Evolutionary conservation across 2,329 filamentous ascomycete species (phyloP).

Genomic region (Microcyclosporella mali): DNA sequence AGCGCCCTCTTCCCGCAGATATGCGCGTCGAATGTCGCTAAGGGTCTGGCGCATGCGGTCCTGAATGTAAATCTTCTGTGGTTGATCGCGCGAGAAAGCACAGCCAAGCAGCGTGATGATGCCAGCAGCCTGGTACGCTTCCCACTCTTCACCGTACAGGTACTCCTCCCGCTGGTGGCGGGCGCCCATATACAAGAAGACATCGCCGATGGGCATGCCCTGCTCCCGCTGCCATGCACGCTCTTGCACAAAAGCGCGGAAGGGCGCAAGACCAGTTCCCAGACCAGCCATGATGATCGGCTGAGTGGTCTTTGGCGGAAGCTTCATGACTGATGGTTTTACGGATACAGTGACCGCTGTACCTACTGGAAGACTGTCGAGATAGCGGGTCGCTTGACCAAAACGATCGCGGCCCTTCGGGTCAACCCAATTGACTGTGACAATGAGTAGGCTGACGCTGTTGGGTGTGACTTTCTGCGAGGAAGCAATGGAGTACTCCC

Average conservation of each 20-base stretch:
- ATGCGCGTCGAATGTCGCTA: conserved; percentile 73
- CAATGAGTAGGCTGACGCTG: conserved; percentile 90
- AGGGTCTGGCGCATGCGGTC: conserved; percentile 92
- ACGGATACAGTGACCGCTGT: conserved; percentile 82
- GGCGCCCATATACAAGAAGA: conserved; percentile 92
- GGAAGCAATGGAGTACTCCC: conserved; percentile 98
- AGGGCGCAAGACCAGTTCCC: conserved; percentile 96
- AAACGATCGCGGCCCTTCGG: conserved; percentile 79
- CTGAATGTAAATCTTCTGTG: conserved; percentile 98
- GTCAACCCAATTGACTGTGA: conserved; percentile 94
- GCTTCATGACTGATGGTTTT: conserved; percentile 98
- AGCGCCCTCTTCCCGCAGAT: conserved; percentile 77
- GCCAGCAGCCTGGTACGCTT: conserved; percentile 91
- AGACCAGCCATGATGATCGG: conserved; percentile 98
- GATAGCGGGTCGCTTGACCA: conserved; percentile 88
- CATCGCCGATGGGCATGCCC: conserved; percentile 87
- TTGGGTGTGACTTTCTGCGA: conserved; percentile 89
- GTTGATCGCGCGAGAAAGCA: conserved; percentile 94
- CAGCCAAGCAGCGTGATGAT: conserved; percentile 90
- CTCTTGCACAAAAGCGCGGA: conserved; percentile 97
- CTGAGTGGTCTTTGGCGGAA: conserved; percentile 78
- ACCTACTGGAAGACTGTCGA: conserved; percentile 69
- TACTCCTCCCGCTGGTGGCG: conserved; percentile 98
- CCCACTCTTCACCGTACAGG: conserved; percentile 98
- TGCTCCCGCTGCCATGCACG: conserved; percentile 97